Evolutionary conservation across 345 rosid genomes (phyloP).

Genomic region (Rhodomyrtus tomentosa): DNA sequence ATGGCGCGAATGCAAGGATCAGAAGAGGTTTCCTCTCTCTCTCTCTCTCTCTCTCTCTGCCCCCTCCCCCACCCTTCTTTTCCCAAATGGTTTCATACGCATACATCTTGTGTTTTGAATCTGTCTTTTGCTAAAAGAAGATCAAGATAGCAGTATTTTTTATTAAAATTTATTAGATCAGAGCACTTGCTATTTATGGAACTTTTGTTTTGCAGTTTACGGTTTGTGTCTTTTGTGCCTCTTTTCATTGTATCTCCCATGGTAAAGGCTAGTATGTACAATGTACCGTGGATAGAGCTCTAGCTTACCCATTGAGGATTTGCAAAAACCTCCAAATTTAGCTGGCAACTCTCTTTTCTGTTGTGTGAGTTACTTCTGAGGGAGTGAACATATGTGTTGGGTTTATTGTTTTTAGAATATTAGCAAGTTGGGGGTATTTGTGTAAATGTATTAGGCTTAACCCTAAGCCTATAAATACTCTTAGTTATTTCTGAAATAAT

Average conservation of each 20-base stretch:
- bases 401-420: no score
- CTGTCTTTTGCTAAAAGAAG: neutral
- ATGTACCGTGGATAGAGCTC: neutral
- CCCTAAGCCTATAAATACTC: no score
- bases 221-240: neutral
- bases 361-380: neutral
- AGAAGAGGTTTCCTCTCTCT: slow-evolving; percentile 47
- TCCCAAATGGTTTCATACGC: neutral
- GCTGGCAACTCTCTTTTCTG: neutral
- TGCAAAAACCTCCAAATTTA: neutral
- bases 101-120: neutral
- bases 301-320: neutral
- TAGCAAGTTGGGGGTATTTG: no score
- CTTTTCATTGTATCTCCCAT: neutral
- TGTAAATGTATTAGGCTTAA: no score
- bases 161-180: neutral
- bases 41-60: neutral
- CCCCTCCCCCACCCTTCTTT: neutral
- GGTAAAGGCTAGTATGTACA: neutral
- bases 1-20: slow-evolving; percentile 84
- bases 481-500: no score
- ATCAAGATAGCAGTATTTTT: neutral
- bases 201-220: no score
- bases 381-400: no score
- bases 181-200: neutral